phyloP scores from a whole-genome alignment of 441 rosid genomes.

The Populus trichocarpa region DNA sequence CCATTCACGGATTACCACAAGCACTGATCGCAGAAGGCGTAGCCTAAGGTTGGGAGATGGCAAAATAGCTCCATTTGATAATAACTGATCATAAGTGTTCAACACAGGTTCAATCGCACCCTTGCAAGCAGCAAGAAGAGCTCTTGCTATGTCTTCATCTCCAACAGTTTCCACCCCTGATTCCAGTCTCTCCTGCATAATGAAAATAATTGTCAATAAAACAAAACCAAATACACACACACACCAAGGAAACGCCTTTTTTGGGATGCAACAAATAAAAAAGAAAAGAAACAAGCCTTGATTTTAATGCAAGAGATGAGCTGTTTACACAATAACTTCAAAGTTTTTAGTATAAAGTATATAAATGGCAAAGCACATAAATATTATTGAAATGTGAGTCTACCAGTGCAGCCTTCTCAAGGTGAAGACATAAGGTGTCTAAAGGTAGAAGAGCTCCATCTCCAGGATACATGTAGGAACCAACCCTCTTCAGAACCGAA shows the following conservation, averaged over 20 bases:
- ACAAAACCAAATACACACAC: not conserved
- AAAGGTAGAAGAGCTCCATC: slow-evolving; percentile 92
- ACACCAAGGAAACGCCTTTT: not conserved
- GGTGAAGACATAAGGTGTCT: slow-evolving; percentile 86
- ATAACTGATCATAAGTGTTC: slow-evolving; percentile 77
- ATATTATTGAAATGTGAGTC: slow-evolving; percentile 12
- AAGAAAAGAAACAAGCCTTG: not conserved
- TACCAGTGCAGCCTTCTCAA: slow-evolving; percentile 95
- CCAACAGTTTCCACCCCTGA: slow-evolving; percentile 60
- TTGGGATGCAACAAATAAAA: not conserved
- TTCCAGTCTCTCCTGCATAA: slow-evolving; percentile 75
- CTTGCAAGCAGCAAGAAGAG: slow-evolving; percentile 89
- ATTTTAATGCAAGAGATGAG: not conserved
- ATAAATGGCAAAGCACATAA: not conserved
- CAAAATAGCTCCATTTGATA: slow-evolving; percentile 76
- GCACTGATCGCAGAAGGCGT: slow-evolving; percentile 77
- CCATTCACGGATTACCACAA: slow-evolving; percentile 91
- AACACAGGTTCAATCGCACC: slow-evolving; percentile 89
- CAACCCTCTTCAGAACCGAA: slow-evolving; percentile 83
- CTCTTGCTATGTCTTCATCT: slow-evolving; percentile 81
- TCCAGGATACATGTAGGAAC: slow-evolving; percentile 84
- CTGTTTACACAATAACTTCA: not conserved
- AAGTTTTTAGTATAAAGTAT: not conserved
- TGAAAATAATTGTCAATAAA: slow-evolving; percentile 2
- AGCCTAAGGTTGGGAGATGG: slow-evolving; percentile 80